phyloP scores from a whole-genome alignment of 2,329 filamentous ascomycete genomes.

The Monosporascus sp. region DNA sequence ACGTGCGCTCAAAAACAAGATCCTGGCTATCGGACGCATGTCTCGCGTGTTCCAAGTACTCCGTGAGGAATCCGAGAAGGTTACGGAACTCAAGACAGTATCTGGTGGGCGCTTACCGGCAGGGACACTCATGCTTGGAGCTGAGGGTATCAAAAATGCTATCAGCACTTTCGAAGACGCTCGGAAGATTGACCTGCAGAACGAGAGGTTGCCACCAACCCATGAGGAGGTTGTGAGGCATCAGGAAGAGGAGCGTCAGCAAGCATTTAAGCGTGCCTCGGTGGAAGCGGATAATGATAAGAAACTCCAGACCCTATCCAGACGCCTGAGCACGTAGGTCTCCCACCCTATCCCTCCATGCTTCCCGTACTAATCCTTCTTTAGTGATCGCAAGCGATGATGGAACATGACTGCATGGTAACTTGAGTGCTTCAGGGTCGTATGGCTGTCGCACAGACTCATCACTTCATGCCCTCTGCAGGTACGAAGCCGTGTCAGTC shows the following conservation, averaged over 20 bases:
- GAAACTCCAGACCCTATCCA: constrained; percentile 78
- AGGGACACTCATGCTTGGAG: constrained; percentile 94
- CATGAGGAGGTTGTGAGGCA: constrained; percentile 86
- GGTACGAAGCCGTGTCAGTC: not conserved
- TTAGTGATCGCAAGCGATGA: constrained; percentile 30
- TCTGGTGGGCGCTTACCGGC: constrained; percentile 88
- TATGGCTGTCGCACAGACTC: constrained; percentile 4
- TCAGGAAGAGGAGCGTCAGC: constrained; percentile 73
- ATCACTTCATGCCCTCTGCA: not conserved
- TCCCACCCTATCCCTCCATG: not conserved
- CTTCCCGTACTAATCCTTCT: constrained; percentile 3
- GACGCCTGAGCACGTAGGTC: constrained; percentile 95
- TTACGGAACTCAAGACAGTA: constrained; percentile 96
- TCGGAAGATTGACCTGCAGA: constrained; percentile 92
- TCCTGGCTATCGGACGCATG: constrained; percentile 90
- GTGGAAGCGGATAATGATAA: constrained; percentile 90
- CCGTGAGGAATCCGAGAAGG: constrained; percentile 92
- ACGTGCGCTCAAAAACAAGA: constrained; percentile 99
- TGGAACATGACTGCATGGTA: constrained; percentile 13
- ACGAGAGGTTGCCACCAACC: constrained; percentile 87
- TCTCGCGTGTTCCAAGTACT: constrained; percentile 98
- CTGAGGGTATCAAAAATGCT: constrained; percentile 97
- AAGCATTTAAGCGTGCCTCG: constrained; percentile 80
- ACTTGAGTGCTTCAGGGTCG: constrained; percentile 9
- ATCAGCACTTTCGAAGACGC: constrained; percentile 97